Evolutionary conservation across 1,284 basidiomycete species (phyloP), one percentile per base, ranked within the genome.

Genomic region (Phellopilus nigrolimitatus): DNA sequence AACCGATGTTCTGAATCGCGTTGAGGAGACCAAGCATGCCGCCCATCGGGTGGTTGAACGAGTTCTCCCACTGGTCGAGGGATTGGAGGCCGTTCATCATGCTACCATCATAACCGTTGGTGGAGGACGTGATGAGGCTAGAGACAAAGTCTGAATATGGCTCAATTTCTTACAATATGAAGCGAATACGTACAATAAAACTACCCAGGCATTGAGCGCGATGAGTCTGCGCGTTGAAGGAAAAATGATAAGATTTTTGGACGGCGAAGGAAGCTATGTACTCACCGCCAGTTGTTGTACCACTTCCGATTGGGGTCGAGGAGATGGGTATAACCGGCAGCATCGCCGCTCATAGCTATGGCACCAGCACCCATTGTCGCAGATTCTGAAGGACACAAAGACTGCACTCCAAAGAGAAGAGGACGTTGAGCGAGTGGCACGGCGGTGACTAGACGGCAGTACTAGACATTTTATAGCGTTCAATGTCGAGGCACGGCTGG

Each of bases 11-110:
- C 81, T 42, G 19, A 52, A 87, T 86, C 48, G 85, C 86, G 61
- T 87, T 88, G 48, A 88, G 72, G 31, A 89, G 66, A 64, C 86
- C 86, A 24, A 88, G 73, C 56, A 69, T 80, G 13, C 72, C 68
- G 28, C 75, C 74, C 5, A 67, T 64, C 2, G 85, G 85, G 40
- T 68, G 38, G 49, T 70, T 57, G 64, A 88, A 87, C 61, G 78
- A 80, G 6, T 54, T 47, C 41, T 71, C 64, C 84, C 84, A 88
- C 56, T 81, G 77, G 24, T 58, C 47, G 56, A 87, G 71, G 40
- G 75, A 77, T 62, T 88, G 85, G 41, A 88, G 70, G 62, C 81
- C 82, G 65, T 87, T 88, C 83, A 87, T 83, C 76, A 87, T 79
- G 65, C 75, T 79, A 54, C 82, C 82, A 64, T 88, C 85, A 64